Evolutionary conservation across 331 rosid species (phyloP).

Genomic region (Stylosanthes scabra): DNA sequence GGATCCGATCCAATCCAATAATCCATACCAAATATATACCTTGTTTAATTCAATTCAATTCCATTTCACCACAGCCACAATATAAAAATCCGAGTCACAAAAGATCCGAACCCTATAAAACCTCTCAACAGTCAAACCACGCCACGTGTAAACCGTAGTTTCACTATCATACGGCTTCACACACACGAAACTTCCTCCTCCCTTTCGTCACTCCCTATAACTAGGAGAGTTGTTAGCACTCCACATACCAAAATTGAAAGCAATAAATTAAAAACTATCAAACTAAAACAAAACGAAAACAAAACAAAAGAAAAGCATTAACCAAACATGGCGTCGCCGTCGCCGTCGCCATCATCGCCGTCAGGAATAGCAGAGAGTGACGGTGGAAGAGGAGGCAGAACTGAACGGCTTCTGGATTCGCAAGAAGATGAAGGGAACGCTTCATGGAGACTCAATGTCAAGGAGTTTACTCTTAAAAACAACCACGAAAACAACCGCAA

Average conservation of each 20-base stretch:
- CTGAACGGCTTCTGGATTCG: slow-evolving; percentile 36
- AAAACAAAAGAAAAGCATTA: background rate
- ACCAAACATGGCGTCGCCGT: background rate
- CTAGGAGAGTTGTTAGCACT: background rate
- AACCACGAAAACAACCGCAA: slow-evolving; percentile 19
- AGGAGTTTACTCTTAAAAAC: slow-evolving; percentile 41
- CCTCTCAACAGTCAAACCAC: background rate
- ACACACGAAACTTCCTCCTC: background rate
- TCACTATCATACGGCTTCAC: background rate
- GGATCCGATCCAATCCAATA: no score
- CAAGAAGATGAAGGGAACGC: slow-evolving; percentile 1
- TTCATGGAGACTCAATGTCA: slow-evolving; percentile 51
- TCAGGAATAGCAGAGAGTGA: slow-evolving; percentile 36
- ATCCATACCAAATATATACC: no score
- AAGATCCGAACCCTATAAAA: no score
- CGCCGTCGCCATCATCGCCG: no score
- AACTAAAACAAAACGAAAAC: no score
- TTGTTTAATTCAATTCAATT: no score
- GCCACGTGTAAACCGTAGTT: background rate
- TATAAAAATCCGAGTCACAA: background rate
- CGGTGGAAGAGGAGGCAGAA: background rate
- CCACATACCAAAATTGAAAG: background rate
- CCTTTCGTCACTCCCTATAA: background rate
- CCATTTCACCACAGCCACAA: background rate
- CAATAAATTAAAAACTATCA: background rate